These are phyloP conservation scores for Collybiopsis confluens DNA, from an alignment of 768 basidiomycete species.

Conservation along the genomic window DNA sequence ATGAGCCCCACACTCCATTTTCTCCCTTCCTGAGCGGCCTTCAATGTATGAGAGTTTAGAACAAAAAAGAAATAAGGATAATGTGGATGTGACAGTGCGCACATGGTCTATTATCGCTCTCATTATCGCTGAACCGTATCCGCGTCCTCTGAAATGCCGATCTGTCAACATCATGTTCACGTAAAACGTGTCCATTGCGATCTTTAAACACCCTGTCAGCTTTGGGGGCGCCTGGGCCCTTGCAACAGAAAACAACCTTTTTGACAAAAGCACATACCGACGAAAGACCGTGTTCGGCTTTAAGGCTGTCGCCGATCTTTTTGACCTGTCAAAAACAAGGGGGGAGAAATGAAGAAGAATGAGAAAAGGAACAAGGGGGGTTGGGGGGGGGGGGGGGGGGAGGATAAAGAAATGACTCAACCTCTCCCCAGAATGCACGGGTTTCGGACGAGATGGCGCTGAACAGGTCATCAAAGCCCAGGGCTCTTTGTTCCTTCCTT, in stretches of 20 bases:
- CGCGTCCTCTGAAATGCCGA: neutral
- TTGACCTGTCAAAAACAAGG: too few relatives aligned
- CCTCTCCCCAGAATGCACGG: neutral
- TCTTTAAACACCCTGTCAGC: too few relatives aligned
- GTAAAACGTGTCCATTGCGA: neutral
- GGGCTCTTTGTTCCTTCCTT: neutral
- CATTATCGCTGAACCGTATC: neutral
- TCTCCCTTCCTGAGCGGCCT: neutral
- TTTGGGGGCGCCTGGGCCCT: neutral
- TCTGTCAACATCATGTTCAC: neutral
- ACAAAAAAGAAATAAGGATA: too few relatives aligned
- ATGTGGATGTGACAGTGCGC: too few relatives aligned
- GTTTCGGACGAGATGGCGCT: neutral
- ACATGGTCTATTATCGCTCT: neutral
- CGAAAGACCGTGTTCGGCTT: neutral
- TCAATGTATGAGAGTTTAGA: too few relatives aligned
- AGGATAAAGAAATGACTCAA: too few relatives aligned
- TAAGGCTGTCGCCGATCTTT: neutral
- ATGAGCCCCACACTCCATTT: neutral
- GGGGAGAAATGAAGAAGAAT: too few relatives aligned
- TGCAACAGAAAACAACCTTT: neutral
- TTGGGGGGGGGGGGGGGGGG: too few relatives aligned
- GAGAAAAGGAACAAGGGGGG: too few relatives aligned
- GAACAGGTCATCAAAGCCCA: neutral
- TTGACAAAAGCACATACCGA: too few relatives aligned